Evolutionary conservation across 2,329 filamentous ascomycete genomes (phyloP), one percentile per base, ranked within the genome.

Genomic region (Hymenoscyphus albidus): DNA sequence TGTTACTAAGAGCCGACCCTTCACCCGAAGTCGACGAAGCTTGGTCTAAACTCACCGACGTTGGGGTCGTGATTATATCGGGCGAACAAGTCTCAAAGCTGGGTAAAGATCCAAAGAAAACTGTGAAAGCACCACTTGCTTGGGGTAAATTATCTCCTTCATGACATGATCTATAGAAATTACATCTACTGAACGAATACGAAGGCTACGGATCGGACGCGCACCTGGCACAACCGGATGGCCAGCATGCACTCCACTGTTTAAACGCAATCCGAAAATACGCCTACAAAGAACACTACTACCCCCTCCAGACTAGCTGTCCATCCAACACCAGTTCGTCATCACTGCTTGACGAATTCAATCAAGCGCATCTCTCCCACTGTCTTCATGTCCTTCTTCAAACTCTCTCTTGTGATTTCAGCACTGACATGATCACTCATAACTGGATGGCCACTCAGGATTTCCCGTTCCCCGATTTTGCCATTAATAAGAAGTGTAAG

Each of bases 391-490:
- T 66, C 2, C 18, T 69, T 31, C 40, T 64, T 18, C 65, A 67
- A 44, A 65, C 59, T 22, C 22, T 69, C 13, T 65, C 61, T 62
- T 77, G 76, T 63, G 68, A 71, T 27, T 72, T 71, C 1, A 74
- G 73, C 59, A 66, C 73, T 0, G 75, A 76, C 59, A 65, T 76
- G 51, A 72, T 76, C 39, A 77, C 75, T 0, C 68, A 73, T 51
- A 73, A 73, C 35, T 77, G 76, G 76, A 67, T 72, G 14, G 72
- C 76, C 38, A 73, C 68, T 4, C 71, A 73, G 64, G 61, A 69
- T 10, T 63, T 67, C 32, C 74, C 75, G 1, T 77, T 74, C 57
- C 73, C 74, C 0, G 73, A 77, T 42, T 76, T 77, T 58, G 71
- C 66, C 54, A 70, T 76, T 16, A 71, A 74, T 48, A 71, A 75